A percentile compares a stretch with the other conserved stretches of the same genome.
These are phyloP conservation scores for Neofusicoccum umdonicola DNA, from an alignment of 2,329 filamentous ascomycete species.

Conservation along the genomic window DNA sequence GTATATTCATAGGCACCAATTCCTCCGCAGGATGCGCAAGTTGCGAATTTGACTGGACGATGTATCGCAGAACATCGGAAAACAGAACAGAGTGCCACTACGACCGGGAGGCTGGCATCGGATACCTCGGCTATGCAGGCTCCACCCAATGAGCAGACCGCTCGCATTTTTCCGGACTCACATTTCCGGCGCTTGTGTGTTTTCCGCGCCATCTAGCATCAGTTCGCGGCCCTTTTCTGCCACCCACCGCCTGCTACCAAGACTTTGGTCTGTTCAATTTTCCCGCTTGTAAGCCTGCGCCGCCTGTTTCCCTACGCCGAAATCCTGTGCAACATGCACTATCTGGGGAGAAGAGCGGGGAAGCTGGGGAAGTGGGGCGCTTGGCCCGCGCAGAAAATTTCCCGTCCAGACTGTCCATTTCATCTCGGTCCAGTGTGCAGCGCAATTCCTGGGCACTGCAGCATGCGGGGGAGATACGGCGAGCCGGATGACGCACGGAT, in stretches of 20 bases:
- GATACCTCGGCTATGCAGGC: background rate
- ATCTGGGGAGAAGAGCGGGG: background rate
- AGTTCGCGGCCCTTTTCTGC: background rate
- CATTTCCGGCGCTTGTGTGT: background rate
- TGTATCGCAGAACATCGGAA: too few species aligned
- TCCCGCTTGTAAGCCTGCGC: background rate
- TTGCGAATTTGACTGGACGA: too few species aligned
- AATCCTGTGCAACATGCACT: background rate
- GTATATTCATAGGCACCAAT: too few species aligned
- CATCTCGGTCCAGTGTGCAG: background rate
- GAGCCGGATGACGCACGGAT: background rate
- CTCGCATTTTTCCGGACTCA: background rate
- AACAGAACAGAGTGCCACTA: too few species aligned
- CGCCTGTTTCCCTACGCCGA: background rate
- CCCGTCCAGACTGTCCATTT: background rate
- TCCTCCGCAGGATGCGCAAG: too few species aligned
- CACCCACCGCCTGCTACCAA: background rate
- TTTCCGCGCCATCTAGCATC: background rate
- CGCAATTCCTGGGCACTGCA: background rate
- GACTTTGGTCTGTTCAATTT: background rate
- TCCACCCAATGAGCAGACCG: too few species aligned
- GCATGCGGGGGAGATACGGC: background rate
- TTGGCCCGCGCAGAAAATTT: background rate
- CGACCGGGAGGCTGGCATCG: background rate
- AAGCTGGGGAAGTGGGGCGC: constrained; percentile 2